Conservation (phyloP, 2,329 filamentous ascomycete species). For the Talaromyces verruculosus region DNA sequence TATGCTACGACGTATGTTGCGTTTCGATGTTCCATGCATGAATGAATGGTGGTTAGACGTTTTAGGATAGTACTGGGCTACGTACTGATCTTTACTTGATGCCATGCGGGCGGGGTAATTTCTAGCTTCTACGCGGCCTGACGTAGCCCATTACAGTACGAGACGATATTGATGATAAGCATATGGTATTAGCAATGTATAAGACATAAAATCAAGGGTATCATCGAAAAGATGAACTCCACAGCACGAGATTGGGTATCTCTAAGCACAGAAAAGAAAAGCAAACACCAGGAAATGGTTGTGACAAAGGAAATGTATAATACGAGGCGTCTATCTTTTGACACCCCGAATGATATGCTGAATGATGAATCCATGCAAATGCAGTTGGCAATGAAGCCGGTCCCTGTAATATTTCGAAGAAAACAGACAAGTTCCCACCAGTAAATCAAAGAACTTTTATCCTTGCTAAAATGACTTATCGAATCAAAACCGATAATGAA, state of each 20-base stretch:
- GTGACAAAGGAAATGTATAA: conserved; percentile 21
- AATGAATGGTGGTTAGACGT: neutral
- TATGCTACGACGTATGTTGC: neutral
- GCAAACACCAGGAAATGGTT: conserved; percentile 20
- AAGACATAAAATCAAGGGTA: conserved; percentile 17
- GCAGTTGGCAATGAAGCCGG: conserved; percentile 21
- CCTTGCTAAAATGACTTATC: neutral
- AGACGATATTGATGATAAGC: neutral
- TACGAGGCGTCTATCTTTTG: neutral
- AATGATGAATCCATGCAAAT: conserved; percentile 20
- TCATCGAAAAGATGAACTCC: conserved; percentile 21
- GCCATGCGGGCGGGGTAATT: conserved; percentile 1
- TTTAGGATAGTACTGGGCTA: neutral
- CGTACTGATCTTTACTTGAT: neutral
- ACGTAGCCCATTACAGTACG: neutral
- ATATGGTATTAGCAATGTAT: conserved; percentile 18
- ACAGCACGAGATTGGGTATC: conserved; percentile 23
- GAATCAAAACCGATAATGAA: neutral
- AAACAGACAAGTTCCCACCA: conserved; percentile 14
- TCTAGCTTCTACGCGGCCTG: neutral
- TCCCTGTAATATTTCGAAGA: conserved; percentile 17
- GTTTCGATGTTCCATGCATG: conserved; percentile 1
- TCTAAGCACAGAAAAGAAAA: conserved; percentile 20
- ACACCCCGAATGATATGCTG: conserved; percentile 1
- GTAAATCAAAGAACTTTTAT: conserved; percentile 18